Base-by-base conservation (phyloP, 169 alveolate genomes). In the Plasmodium ovale region DNA sequence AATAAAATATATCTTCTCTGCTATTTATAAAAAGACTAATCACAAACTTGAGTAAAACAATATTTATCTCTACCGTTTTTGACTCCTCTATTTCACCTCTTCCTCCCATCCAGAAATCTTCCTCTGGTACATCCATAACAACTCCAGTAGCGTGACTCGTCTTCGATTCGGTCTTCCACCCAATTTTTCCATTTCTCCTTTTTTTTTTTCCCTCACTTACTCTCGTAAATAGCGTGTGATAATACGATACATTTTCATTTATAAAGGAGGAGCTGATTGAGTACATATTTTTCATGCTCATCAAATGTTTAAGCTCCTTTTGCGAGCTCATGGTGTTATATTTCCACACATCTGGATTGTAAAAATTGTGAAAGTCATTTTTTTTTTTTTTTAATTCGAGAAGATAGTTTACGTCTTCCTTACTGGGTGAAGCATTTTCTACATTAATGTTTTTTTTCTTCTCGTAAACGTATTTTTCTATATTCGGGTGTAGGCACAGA, bases 241-340 rank as follows among this genome's bases (percentile, higher is more conserved):
- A 85, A 39, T 85, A 71, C 0, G 91, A 85, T 7, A 85, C 35
- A 56, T 85, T 85, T 62, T 85, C 73, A 16, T 39, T 85, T 4
- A 85, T 56, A 33, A 37, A 85, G 5, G n/a, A 16, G 1, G 72
- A 29, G 42, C 91, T 85, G 16, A 85, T 49, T 10, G 72, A 54
- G 25, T 85, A 85, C 19, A 33, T 85, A 69, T 69, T 54, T 60
- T 69, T 85, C n/a, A 56, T 27, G 16, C 69, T 56, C 54, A 54
- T 54, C 19, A 85, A 47, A 68, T 85, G 53, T 33, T 85, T 85
- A 14, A 31, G 42, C 35, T 85, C 91, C 21, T 85, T 85, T 19
- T 62, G 51, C 3, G 91, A 53, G 31, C 87, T 85, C 91, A 85
- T 85, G n/a, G 87, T 68, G 25, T 85, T 85, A 19, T 68, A 85